Percentiles rank a stretch among this genome's conserved stretches.
These are phyloP conservation scores for Canavalia ensiformis DNA, from an alignment of 306 rosid genomes.

Conservation along the genomic window DNA sequence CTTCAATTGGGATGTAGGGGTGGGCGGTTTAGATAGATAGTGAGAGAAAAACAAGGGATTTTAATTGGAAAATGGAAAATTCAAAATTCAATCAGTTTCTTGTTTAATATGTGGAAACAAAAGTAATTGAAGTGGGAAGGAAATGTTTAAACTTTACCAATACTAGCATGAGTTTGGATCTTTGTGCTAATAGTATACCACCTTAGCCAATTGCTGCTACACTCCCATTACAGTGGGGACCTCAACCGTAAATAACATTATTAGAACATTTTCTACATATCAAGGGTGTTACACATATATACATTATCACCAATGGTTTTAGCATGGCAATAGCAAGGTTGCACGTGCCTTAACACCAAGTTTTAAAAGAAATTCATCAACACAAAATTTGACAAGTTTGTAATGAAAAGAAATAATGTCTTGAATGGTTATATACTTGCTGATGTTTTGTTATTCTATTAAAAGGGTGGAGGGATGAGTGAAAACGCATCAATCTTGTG, in stretches of 20 bases:
- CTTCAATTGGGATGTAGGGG: slow-evolving; percentile 43
- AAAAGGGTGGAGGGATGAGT: not conserved
- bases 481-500: slow-evolving; percentile 17
- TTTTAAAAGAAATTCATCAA: not conserved
- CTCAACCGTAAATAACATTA: slow-evolving; percentile 10
- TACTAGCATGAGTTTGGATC: slow-evolving; percentile 4
- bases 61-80: slow-evolving; percentile 30
- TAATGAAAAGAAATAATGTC: not conserved
- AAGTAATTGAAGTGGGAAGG: slow-evolving; percentile 11
- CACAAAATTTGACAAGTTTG: not conserved
- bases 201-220: not conserved
- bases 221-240: slow-evolving; percentile 30
- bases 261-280: not conserved
- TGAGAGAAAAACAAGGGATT: slow-evolving; percentile 20
- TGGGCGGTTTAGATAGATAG: slow-evolving; percentile 40
- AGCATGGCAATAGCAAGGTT: not conserved
- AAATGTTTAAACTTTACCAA: slow-evolving; percentile 50
- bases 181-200: not conserved
- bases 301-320: not conserved
- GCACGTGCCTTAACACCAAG: slow-evolving; percentile 27
- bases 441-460: slow-evolving; percentile 11
- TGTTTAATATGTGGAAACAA: slow-evolving; percentile 11
- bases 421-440: not conserved
- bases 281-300: not conserved
- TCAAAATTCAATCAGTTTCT: slow-evolving; percentile 13